phyloP scores from a whole-genome alignment of 2,329 filamentous ascomycete species.

The Fusarium denticulatum region DNA sequence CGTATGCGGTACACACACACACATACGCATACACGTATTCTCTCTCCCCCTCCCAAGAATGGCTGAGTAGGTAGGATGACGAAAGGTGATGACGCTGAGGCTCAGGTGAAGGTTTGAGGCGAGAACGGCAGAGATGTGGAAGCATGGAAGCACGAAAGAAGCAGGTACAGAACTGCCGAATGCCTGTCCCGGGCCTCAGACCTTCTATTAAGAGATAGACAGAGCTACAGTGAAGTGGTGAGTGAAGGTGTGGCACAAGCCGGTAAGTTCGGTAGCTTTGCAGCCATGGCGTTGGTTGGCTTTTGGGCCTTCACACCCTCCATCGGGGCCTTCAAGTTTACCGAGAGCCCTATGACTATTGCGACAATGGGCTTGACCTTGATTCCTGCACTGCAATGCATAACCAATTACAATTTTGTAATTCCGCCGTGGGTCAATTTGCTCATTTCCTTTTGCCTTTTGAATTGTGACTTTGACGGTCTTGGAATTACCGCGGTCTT shows the following conservation, averaged over 20 bases:
- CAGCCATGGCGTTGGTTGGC: background rate
- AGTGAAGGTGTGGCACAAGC: conserved; percentile 20
- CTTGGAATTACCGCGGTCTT: background rate
- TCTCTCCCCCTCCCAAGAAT: background rate
- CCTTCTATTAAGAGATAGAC: background rate
- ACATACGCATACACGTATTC: conserved; percentile 1
- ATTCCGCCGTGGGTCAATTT: background rate
- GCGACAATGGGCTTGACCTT: background rate
- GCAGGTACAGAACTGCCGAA: conserved; percentile 35
- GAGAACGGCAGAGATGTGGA: background rate
- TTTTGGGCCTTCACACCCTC: conserved; percentile 16
- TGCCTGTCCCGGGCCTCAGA: conserved; percentile 8
- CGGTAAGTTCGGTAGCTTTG: conserved; percentile 8
- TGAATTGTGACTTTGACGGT: conserved; percentile 16
- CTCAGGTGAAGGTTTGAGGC: background rate
- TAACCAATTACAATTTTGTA: background rate
- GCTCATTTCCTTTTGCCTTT: conserved; percentile 16
- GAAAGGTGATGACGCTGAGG: conserved; percentile 10
- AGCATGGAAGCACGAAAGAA: conserved; percentile 30
- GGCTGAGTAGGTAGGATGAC: conserved; percentile 31
- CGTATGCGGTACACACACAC: background rate
- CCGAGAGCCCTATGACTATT: conserved; percentile 14
- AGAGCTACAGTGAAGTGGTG: background rate
- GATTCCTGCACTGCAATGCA: background rate
- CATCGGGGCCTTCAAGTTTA: conserved; percentile 20